phyloP scores from a whole-genome alignment of 1,139 yeast species.

The Lodderomyces pseudojiufengensis region DNA sequence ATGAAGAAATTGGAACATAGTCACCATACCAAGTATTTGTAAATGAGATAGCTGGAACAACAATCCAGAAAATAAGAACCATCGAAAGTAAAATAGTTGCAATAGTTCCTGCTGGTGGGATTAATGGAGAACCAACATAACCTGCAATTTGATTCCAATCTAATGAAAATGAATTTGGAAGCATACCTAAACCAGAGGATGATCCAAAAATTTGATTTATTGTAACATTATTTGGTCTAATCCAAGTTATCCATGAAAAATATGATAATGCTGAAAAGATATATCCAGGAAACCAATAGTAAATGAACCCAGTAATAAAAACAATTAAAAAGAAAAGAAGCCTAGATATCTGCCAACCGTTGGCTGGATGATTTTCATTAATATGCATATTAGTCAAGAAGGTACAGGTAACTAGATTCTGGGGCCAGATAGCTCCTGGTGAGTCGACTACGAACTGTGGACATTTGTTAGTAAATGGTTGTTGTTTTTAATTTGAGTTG shows the following conservation, averaged over 20 bases:
- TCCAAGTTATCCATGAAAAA: slow-evolving; percentile 42
- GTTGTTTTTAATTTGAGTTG: no score
- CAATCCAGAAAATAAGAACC: slow-evolving; percentile 39
- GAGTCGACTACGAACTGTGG: slow-evolving; percentile 62
- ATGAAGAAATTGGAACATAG: slow-evolving; percentile 41
- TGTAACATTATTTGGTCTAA: slow-evolving; percentile 40
- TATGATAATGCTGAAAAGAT: slow-evolving; percentile 35
- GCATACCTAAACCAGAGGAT: slow-evolving; percentile 55
- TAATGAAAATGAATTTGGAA: slow-evolving; percentile 45
- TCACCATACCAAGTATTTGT: slow-evolving; percentile 42
- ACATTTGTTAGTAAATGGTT: no score
- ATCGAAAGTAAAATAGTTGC: slow-evolving; percentile 48
- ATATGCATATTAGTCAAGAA: slow-evolving; percentile 57
- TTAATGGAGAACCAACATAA: slow-evolving; percentile 60
- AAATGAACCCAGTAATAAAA: slow-evolving; percentile 26
- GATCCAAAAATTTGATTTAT: slow-evolving; percentile 63
- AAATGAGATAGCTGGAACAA: slow-evolving; percentile 42
- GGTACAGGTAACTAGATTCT: slow-evolving; percentile 44
- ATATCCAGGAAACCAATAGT: slow-evolving; percentile 45
- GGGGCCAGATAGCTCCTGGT: slow-evolving; percentile 66
- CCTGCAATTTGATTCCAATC: slow-evolving; percentile 50
- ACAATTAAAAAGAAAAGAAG: slow-evolving; percentile 30
- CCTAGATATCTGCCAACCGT: slow-evolving; percentile 41
- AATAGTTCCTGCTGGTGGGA: slow-evolving; percentile 61
- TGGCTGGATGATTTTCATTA: slow-evolving; percentile 53